Conservation (phyloP, 208 protist species). For the Acanthamoeba divionensis region DNA sequence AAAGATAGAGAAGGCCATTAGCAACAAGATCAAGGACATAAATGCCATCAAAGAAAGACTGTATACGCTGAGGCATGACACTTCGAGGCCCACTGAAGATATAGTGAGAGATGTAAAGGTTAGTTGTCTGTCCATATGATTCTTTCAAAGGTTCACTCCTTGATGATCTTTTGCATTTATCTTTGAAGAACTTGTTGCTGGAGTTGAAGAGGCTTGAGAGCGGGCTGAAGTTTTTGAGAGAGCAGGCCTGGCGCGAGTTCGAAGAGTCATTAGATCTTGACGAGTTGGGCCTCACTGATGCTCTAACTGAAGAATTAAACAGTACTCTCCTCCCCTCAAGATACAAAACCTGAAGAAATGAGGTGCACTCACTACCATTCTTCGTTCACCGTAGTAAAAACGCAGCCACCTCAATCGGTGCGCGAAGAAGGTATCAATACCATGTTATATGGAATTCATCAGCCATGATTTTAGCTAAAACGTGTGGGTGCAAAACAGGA, state of each 20-base stretch:
- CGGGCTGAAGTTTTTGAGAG: not conserved
- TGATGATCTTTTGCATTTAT: not conserved
- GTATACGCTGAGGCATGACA: not conserved
- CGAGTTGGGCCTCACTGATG: not conserved
- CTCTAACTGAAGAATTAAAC: too few relatives aligned
- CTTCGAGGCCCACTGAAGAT: not conserved
- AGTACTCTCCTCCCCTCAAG: too few relatives aligned
- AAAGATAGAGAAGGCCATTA: conserved; percentile 13
- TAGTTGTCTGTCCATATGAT: not conserved
- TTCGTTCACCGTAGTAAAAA: too few relatives aligned
- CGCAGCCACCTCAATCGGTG: too few relatives aligned
- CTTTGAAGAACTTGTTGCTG: conserved; percentile 8
- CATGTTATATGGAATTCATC: too few relatives aligned
- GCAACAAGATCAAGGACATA: not conserved
- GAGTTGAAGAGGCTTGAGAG: not conserved
- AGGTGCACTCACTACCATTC: too few relatives aligned
- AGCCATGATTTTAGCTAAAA: too few relatives aligned
- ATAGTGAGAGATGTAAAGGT: conserved; percentile 9
- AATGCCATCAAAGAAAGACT: conserved; percentile 26
- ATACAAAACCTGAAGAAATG: too few relatives aligned
- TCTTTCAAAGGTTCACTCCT: not conserved
- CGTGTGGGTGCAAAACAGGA: too few relatives aligned
- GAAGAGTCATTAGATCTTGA: not conserved
- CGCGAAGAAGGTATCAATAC: too few relatives aligned
- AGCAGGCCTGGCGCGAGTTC: not conserved